Percentiles rank a stretch among this genome's conserved stretches.
Evolutionary conservation across 2,329 filamentous ascomycete species (phyloP).

Genomic region (Fusarium sp.): DNA sequence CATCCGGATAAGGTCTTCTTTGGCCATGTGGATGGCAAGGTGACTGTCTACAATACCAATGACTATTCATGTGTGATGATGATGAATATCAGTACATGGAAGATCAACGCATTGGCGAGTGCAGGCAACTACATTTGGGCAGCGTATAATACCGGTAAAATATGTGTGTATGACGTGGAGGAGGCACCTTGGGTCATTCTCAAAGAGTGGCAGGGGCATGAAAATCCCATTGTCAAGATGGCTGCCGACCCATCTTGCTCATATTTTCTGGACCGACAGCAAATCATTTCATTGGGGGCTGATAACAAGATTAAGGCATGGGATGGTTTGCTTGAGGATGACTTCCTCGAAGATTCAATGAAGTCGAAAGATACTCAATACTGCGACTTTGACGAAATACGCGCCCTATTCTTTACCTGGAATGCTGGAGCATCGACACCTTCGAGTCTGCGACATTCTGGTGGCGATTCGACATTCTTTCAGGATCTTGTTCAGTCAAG

Average conservation of each 20-base stretch:
- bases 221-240: slow-evolving; percentile 81
- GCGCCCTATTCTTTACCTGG: slow-evolving; percentile 88
- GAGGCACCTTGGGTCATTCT: slow-evolving; percentile 86
- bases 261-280: slow-evolving; percentile 84
- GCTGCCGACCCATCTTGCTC: slow-evolving; percentile 81
- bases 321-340: slow-evolving; percentile 93
- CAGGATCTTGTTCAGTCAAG: slow-evolving; percentile 80
- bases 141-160: slow-evolving; percentile 91
- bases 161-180: slow-evolving; percentile 89
- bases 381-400: slow-evolving; percentile 85
- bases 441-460: slow-evolving; percentile 75
- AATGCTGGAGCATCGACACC: slow-evolving; percentile 98
- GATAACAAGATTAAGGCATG: slow-evolving; percentile 87
- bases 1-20: slow-evolving; percentile 85
- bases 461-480: slow-evolving; percentile 80
- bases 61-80: slow-evolving; percentile 82
- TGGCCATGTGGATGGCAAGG: slow-evolving; percentile 91
- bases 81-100: slow-evolving; percentile 90
- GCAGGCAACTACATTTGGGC: slow-evolving; percentile 89
- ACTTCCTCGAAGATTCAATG: slow-evolving; percentile 94
- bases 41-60: slow-evolving; percentile 86
- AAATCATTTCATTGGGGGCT: slow-evolving; percentile 86
- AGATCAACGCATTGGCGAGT: slow-evolving; percentile 87
- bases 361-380: slow-evolving; percentile 83
- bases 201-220: slow-evolving; percentile 95